These are phyloP conservation scores for Annona squamosa DNA, from an alignment of 164 flowering plant species.

Conservation along the genomic window DNA sequence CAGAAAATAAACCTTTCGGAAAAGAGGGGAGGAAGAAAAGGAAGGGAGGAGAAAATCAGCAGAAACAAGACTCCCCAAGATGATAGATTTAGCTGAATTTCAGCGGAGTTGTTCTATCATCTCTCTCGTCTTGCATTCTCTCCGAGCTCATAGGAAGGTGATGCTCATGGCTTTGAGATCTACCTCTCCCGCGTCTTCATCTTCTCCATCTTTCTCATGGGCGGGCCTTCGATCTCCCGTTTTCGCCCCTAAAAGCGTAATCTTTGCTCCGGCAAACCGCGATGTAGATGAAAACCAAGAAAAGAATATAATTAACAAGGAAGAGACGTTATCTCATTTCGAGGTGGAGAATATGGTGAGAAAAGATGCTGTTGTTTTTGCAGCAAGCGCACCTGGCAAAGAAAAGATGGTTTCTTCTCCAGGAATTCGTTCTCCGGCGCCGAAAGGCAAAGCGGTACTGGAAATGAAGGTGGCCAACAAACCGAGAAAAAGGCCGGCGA, in stretches of 20 bases:
- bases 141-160: conserved; percentile 8
- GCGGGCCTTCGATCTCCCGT: background rate
- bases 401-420: background rate
- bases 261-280: background rate
- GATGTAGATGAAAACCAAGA: background rate
- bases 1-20: too few relatives aligned
- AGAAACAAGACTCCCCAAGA: background rate
- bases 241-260: conserved; percentile 1
- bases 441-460: background rate
- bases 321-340: background rate
- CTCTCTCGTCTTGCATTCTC: conserved; percentile 12
- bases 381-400: background rate
- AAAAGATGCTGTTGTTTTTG: background rate
- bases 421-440: background rate
- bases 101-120: conserved; percentile 22
- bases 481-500: conserved; percentile 29
- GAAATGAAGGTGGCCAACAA: background rate
- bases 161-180: conserved; percentile 18
- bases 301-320: background rate
- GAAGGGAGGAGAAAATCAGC: background rate
- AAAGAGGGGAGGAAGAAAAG: background rate
- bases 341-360: background rate
- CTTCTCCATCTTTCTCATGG: conserved; percentile 10
- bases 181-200: conserved; percentile 5
- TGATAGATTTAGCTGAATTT: conserved; percentile 17